Evolutionary conservation across 2,329 filamentous ascomycete species (phyloP).

Genomic region (Hypoxylon sp.): DNA sequence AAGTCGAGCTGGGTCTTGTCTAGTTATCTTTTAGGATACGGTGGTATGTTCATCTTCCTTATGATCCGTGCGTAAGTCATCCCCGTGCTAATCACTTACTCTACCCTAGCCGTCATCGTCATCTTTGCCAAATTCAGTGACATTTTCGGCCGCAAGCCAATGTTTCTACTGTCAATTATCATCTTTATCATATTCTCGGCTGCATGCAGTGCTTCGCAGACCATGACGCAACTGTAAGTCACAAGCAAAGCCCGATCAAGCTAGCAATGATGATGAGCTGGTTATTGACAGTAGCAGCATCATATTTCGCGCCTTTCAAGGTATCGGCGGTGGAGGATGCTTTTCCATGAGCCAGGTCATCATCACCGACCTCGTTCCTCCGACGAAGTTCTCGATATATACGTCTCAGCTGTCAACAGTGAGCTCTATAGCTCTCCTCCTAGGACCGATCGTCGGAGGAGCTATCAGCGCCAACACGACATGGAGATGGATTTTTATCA

Average conservation of each 20-base stretch:
- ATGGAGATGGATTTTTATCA: slow-evolving; percentile 42
- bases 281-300: neutral
- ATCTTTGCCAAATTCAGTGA: slow-evolving; percentile 28
- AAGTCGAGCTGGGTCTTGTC: slow-evolving; percentile 29
- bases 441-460: slow-evolving; percentile 39
- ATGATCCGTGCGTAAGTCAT: too few species aligned
- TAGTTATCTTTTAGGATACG: slow-evolving; percentile 34
- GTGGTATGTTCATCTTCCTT: slow-evolving; percentile 28
- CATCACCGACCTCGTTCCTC: slow-evolving; percentile 31
- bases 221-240: slow-evolving; percentile 25
- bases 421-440: slow-evolving; percentile 23
- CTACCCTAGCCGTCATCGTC: slow-evolving; percentile 17
- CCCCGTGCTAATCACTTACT: too few species aligned
- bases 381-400: slow-evolving; percentile 25
- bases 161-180: slow-evolving; percentile 2
- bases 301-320: slow-evolving; percentile 24
- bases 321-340: slow-evolving; percentile 20
- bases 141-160: slow-evolving; percentile 21
- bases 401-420: slow-evolving; percentile 21
- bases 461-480: slow-evolving; percentile 27
- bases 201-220: slow-evolving; percentile 19
- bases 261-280: neutral
- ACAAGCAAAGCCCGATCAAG: neutral
- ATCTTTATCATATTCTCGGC: slow-evolving; percentile 25
- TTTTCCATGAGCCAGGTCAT: slow-evolving; percentile 31